A percentile compares a stretch with the other conserved stretches of the same genome.
Evolutionary conservation across 2,329 filamentous ascomycete species (phyloP).

Genomic region (Aureobasidium namibiae): DNA sequence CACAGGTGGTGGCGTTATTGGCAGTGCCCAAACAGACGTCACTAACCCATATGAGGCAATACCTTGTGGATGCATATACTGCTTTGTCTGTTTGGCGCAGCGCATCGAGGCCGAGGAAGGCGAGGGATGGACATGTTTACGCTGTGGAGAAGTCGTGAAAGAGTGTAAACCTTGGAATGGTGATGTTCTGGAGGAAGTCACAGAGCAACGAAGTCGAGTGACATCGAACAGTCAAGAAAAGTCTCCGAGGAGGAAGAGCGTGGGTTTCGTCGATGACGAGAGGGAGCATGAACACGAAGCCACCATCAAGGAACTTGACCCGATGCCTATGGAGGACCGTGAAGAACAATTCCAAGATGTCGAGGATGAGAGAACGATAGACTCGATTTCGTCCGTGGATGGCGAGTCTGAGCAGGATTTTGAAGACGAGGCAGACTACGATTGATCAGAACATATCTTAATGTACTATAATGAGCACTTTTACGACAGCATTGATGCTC

Average conservation of each 20-base stretch:
- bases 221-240: constrained; percentile 15
- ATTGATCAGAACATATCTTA: background rate
- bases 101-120: constrained; percentile 87
- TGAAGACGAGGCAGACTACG: constrained; percentile 16
- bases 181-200: constrained; percentile 57
- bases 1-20: constrained; percentile 63
- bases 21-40: constrained; percentile 83
- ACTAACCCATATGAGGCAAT: constrained; percentile 93
- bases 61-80: constrained; percentile 87
- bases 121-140: constrained; percentile 84
- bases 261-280: constrained; percentile 24
- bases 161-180: constrained; percentile 88
- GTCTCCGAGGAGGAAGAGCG: constrained; percentile 22
- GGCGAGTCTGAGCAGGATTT: constrained; percentile 17
- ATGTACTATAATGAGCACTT: background rate
- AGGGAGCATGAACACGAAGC: constrained; percentile 14
- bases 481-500: background rate
- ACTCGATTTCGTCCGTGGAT: constrained; percentile 13
- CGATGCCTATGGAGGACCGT: constrained; percentile 23
- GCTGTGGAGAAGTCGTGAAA: constrained; percentile 76
- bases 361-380: constrained; percentile 17
- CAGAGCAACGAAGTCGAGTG: constrained; percentile 12
- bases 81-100: constrained; percentile 89
- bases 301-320: constrained; percentile 19
- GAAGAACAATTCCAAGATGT: constrained; percentile 19